Evolutionary conservation across 805 yeast genomes (phyloP).

Genomic region (Cyberlindnera bimundalis): DNA sequence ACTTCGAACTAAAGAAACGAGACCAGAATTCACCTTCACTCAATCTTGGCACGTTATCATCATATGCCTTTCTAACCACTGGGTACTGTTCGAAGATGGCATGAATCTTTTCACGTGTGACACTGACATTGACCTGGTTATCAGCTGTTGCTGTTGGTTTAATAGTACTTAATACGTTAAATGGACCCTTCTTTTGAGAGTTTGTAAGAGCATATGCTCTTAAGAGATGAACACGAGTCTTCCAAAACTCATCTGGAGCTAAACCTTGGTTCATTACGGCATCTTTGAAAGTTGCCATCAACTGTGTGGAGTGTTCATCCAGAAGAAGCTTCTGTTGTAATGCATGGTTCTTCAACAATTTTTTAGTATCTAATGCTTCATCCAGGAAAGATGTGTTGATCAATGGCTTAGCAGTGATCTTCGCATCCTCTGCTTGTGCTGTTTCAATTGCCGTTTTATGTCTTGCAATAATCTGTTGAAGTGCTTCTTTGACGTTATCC

Average conservation of each 20-base stretch:
- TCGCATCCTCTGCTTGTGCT: slow-evolving; percentile 19
- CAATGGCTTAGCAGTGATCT: slow-evolving; percentile 27
- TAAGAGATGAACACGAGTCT: slow-evolving; percentile 70
- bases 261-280: slow-evolving; percentile 78
- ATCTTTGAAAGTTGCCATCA: slow-evolving; percentile 78
- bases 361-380: slow-evolving; percentile 50
- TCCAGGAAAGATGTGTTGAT: slow-evolving; percentile 37
- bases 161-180: slow-evolving; percentile 89
- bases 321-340: slow-evolving; percentile 76
- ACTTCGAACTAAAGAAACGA: slow-evolving; percentile 84
- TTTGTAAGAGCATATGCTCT: slow-evolving; percentile 83
- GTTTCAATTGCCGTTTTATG: slow-evolving; percentile 39
- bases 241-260: slow-evolving; percentile 85
- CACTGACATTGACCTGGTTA: slow-evolving; percentile 88
- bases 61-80: slow-evolving; percentile 81
- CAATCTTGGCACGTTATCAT: slow-evolving; percentile 85
- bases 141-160: slow-evolving; percentile 92
- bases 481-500: slow-evolving; percentile 65
- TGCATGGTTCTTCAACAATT: slow-evolving; percentile 63
- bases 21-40: slow-evolving; percentile 96
- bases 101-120: slow-evolving; percentile 84
- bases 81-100: slow-evolving; percentile 94
- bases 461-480: slow-evolving; percentile 67
- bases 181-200: slow-evolving; percentile 87
- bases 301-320: slow-evolving; percentile 49